Evolutionary conservation across 352 stramenopile species (phyloP).

Genomic region (Globisporangium nagaii): DNA sequence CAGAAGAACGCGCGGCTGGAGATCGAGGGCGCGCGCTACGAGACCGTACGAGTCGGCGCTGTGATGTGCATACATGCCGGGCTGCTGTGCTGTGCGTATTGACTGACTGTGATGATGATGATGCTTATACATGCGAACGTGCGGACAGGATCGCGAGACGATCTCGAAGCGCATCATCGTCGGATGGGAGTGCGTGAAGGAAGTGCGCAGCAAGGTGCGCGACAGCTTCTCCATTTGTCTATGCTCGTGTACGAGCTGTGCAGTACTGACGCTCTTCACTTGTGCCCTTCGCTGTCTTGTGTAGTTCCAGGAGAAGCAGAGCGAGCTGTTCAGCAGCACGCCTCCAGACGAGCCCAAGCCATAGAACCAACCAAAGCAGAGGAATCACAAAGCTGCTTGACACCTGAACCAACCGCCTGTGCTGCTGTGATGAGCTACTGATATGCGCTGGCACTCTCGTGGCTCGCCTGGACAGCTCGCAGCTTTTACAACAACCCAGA

Average conservation of each 20-base stretch:
- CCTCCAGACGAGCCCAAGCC: constrained; percentile 1
- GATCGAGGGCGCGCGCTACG: constrained; percentile 73
- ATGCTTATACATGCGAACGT: neutral
- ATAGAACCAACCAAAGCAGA: neutral
- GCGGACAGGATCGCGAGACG: constrained; percentile 51
- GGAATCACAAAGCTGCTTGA: neutral
- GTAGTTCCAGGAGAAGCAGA: constrained; percentile 51
- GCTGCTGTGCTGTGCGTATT: neutral
- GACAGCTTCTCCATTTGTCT: too few species aligned
- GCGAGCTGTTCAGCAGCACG: constrained; percentile 18
- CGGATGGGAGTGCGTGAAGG: constrained; percentile 68
- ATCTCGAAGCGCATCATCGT: constrained; percentile 78
- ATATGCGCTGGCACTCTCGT: too few species aligned
- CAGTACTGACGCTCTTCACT: too few species aligned
- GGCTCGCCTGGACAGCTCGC: too few species aligned
- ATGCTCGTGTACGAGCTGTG: too few species aligned
- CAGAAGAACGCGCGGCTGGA: constrained; percentile 72
- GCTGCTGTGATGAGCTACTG: too few species aligned
- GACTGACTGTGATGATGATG: neutral
- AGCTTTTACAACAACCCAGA: too few species aligned
- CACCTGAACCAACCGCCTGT: neutral
- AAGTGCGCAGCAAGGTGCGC: constrained; percentile 69
- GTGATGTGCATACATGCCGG: too few species aligned
- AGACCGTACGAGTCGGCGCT: constrained; percentile 34
- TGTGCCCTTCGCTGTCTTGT: too few species aligned